Evolutionary conservation across 768 basidiomycete genomes (phyloP).

Genomic region (Russula foetens): DNA sequence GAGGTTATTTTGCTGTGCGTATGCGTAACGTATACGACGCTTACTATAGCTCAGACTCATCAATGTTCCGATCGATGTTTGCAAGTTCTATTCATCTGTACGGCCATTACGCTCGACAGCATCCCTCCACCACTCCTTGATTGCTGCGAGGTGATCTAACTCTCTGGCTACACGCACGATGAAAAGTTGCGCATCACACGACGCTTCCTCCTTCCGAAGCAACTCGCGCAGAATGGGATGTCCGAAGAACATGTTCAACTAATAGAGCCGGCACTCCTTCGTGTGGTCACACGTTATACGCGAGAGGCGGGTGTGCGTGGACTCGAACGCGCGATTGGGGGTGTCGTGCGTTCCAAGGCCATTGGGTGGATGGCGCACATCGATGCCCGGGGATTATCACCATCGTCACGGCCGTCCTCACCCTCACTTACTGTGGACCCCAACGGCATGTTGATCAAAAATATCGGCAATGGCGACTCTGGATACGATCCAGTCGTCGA

Average conservation of each 20-base stretch:
- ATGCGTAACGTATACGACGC: background rate
- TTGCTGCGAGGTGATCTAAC: conserved; percentile 80
- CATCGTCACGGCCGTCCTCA: conserved; percentile 1
- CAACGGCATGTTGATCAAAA: background rate
- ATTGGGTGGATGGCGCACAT: conserved; percentile 79
- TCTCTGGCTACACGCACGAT: conserved; percentile 80
- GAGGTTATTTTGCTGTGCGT: conserved; percentile 48
- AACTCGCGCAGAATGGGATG: conserved; percentile 72
- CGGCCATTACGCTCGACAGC: conserved; percentile 83
- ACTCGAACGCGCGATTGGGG: conserved; percentile 79
- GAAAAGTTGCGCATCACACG: conserved; percentile 90
- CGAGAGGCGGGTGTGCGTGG: conserved; percentile 88
- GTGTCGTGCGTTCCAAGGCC: conserved; percentile 85
- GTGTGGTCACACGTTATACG: conserved; percentile 74
- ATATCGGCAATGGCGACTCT: background rate
- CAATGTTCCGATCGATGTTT: conserved; percentile 81
- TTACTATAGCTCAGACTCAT: conserved; percentile 37
- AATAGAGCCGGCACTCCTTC: conserved; percentile 59
- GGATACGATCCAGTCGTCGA: conserved; percentile 57
- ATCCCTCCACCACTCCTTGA: conserved; percentile 84
- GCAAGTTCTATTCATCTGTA: conserved; percentile 88
- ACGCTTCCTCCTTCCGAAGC: conserved; percentile 84
- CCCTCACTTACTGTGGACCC: background rate
- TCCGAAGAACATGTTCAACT: conserved; percentile 51
- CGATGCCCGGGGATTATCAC: conserved; percentile 29